Percentiles rank a stretch among this genome's conserved stretches.
These are phyloP conservation scores for Xylogone sp. DNA, from an alignment of 2,329 filamentous ascomycete genomes.

Conservation along the genomic window DNA sequence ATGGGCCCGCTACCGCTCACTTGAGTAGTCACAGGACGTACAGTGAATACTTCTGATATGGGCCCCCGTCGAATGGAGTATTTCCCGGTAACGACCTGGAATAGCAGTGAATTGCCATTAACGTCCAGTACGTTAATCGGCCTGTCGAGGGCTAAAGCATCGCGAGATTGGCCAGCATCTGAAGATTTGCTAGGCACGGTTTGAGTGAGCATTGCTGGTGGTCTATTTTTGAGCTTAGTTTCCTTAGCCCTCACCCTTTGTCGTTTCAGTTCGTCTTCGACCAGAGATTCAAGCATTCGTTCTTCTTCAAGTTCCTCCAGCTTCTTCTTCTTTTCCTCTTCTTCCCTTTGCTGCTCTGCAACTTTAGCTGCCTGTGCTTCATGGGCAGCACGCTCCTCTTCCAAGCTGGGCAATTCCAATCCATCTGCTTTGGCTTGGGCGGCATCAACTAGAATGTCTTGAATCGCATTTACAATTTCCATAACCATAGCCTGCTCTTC, in stretches of 20 bases:
- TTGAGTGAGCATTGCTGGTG: slow-evolving; percentile 22
- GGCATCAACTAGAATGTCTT: slow-evolving; percentile 80
- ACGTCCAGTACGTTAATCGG: slow-evolving; percentile 60
- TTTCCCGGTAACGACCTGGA: slow-evolving; percentile 69
- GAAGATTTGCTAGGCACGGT: no score
- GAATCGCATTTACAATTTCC: slow-evolving; percentile 42
- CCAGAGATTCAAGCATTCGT: slow-evolving; percentile 63
- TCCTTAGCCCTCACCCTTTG: slow-evolving; percentile 63
- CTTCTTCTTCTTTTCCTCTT: slow-evolving; percentile 41
- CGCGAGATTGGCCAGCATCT: slow-evolving; percentile 28
- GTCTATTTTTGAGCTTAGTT: slow-evolving; percentile 56
- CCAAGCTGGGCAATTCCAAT: slow-evolving; percentile 75
- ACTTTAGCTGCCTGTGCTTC: slow-evolving; percentile 66
- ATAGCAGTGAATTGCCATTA: slow-evolving; percentile 60
- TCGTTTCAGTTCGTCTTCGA: slow-evolving; percentile 68
- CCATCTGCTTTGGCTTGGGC: slow-evolving; percentile 72
- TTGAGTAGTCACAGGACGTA: slow-evolving; percentile 58
- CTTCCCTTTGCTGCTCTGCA: slow-evolving; percentile 45
- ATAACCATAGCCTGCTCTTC: slow-evolving; percentile 52
- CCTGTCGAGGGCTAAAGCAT: slow-evolving; percentile 61
- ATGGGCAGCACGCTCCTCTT: slow-evolving; percentile 82
- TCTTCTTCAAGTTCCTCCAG: slow-evolving; percentile 65
- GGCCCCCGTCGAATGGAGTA: slow-evolving; percentile 61
- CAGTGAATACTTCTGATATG: slow-evolving; percentile 66
- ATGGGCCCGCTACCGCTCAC: slow-evolving; percentile 50